A percentile compares a stretch with the other conserved stretches of the same genome.
phyloP scores from a whole-genome alignment of 331 rosid species.

The Pyrus hybrid region DNA sequence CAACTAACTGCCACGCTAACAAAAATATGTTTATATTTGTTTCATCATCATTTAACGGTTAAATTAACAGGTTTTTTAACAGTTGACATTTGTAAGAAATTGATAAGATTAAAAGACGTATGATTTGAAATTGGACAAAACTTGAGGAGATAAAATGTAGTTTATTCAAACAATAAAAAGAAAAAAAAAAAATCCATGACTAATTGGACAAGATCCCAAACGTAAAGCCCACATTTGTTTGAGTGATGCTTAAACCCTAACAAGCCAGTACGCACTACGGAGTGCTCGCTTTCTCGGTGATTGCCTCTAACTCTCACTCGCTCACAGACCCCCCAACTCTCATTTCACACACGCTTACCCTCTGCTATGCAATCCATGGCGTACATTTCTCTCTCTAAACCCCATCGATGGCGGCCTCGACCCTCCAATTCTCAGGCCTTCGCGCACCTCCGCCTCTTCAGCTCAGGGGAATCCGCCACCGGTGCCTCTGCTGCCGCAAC shows the following conservation, averaged over 20 bases:
- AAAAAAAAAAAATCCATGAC: too few species aligned
- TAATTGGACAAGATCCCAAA: neutral
- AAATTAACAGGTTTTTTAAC: too few species aligned
- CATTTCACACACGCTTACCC: neutral
- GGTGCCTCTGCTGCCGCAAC: neutral
- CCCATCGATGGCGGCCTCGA: conserved; percentile 13
- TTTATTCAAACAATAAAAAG: too few species aligned
- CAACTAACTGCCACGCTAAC: too few species aligned
- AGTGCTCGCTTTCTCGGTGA: neutral
- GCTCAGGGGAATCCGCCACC: conserved; percentile 7
- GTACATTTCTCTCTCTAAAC: conserved; percentile 25
- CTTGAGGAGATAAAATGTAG: too few species aligned
- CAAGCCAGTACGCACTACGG: neutral
- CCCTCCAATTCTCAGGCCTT: conserved; percentile 8
- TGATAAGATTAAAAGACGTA: too few species aligned
- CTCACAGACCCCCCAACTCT: neutral
- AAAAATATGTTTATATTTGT: too few species aligned
- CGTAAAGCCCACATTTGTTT: neutral
- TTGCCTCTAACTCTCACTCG: neutral
- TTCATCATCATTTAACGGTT: too few species aligned
- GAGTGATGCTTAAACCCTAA: conserved; percentile 3
- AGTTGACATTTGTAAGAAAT: too few species aligned
- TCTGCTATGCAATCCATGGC: conserved; percentile 19
- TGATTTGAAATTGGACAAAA: too few species aligned
- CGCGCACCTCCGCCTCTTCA: conserved; percentile 21